Evolutionary conservation across 176 grass and related monocot species (phyloP).

Genomic region (Elymus sibiricus): DNA sequence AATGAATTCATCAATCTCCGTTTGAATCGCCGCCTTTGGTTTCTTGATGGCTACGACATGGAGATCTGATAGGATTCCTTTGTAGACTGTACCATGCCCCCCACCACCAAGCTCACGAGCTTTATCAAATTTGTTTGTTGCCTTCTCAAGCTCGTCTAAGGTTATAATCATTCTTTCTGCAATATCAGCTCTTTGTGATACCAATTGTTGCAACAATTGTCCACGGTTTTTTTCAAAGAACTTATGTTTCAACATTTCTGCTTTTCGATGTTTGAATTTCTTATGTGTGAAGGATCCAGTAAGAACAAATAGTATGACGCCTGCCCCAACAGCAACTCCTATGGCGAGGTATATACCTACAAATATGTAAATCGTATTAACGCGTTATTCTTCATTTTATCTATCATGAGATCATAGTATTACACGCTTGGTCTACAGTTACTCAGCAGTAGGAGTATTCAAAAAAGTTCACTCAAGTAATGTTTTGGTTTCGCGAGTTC

Average conservation of each 20-base stretch:
- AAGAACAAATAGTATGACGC: not conserved
- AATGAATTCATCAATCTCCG: no score
- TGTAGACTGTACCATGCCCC: not conserved
- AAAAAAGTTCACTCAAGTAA: no score
- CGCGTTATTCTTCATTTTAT: rapidly evolving
- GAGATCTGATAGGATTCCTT: not conserved
- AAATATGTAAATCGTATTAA: not conserved
- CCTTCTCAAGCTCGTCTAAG: not conserved
- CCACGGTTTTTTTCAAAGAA: not conserved
- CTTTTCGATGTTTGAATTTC: not conserved
- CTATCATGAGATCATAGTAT: not conserved
- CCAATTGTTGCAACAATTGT: not conserved
- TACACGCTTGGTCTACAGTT: not conserved
- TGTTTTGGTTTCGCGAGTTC: no score
- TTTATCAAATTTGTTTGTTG: not conserved
- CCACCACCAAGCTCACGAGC: not conserved
- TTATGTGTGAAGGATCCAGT: not conserved
- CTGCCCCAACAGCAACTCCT: not conserved
- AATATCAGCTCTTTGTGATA: not conserved
- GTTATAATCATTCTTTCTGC: not conserved
- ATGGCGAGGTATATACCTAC: not conserved
- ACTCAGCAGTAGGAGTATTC: no score
- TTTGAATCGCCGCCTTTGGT: not conserved
- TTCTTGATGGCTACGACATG: not conserved
- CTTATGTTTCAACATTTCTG: not conserved